A percentile compares a stretch with the other conserved stretches of the same genome.
phyloP scores from a whole-genome alignment of 108 stramenopile genomes.

The Discostella pseudostelligera region DNA sequence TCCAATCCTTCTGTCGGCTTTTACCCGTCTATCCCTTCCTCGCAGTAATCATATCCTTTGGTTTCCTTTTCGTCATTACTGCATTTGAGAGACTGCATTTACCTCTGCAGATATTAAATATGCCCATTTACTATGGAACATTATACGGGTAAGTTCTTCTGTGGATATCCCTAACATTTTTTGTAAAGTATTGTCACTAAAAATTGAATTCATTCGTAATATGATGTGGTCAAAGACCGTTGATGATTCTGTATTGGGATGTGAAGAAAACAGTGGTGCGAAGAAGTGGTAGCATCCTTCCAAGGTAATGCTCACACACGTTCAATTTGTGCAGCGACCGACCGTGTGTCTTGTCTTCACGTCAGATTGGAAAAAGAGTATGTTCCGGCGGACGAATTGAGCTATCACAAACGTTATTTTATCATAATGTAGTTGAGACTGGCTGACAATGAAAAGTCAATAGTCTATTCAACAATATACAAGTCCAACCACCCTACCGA shows the following conservation, averaged over 20 bases:
- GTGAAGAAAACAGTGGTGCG: conserved; percentile 53
- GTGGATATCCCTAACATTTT: background rate
- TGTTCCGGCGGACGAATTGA: too few species aligned
- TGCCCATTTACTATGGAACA: conserved; percentile 78
- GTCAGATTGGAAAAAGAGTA: too few species aligned
- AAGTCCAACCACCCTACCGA: background rate
- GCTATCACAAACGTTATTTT: too few species aligned
- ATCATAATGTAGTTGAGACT: too few species aligned
- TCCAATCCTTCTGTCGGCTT: conserved; percentile 52
- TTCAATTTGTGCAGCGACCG: too few species aligned
- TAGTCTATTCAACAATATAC: background rate
- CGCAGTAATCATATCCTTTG: conserved; percentile 76
- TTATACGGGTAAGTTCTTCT: conserved; percentile 54
- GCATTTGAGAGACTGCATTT: conserved; percentile 61
- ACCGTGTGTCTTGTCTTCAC: too few species aligned
- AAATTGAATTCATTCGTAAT: background rate
- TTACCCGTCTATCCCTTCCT: conserved; percentile 77
- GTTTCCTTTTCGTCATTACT: conserved; percentile 68
- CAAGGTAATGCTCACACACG: background rate
- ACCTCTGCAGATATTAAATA: conserved; percentile 54
- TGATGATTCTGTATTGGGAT: conserved; percentile 65
- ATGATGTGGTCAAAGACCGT: conserved; percentile 44
- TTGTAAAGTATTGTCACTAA: background rate
- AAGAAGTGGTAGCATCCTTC: background rate
- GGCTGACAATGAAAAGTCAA: too few species aligned